phyloP scores from a whole-genome alignment of 2,329 filamentous ascomycete genomes.

The Fusarium sp. region DNA sequence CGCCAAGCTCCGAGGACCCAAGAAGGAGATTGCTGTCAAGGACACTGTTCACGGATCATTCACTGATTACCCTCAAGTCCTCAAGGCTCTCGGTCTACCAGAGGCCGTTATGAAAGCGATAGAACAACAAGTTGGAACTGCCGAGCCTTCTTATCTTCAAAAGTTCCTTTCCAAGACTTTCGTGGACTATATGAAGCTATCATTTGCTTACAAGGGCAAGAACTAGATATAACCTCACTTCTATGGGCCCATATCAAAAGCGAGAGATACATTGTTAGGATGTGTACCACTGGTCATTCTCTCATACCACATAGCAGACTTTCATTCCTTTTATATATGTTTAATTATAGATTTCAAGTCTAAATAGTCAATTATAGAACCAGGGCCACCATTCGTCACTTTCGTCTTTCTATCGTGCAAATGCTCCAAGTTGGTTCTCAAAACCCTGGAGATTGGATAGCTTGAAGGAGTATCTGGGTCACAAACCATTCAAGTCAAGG shows the following conservation, averaged over 20 bases:
- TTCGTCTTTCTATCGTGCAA: too few relatives aligned
- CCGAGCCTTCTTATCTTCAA: conserved; percentile 22
- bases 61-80: conserved; percentile 43
- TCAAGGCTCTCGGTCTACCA: conserved; percentile 37
- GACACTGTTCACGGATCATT: conserved; percentile 45
- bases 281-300: too few relatives aligned
- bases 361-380: too few relatives aligned
- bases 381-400: too few relatives aligned
- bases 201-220: neutral
- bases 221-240: rapidly evolving
- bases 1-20: conserved; percentile 36
- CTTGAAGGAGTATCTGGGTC: too few relatives aligned
- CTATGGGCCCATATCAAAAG: neutral
- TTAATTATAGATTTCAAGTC: neutral
- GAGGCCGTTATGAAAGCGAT: neutral
- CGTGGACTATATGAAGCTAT: conserved; percentile 23
- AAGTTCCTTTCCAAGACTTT: conserved; percentile 33
- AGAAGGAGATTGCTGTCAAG: conserved; percentile 36
- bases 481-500: too few relatives aligned
- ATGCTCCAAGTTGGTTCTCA: too few relatives aligned
- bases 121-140: conserved; percentile 8
- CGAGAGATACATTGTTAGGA: neutral
- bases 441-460: too few relatives aligned
- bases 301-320: too few relatives aligned
- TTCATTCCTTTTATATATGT: neutral